Conservation (phyloP, 495 filamentous ascomycete genomes). For the Penicillium tannophilum region DNA sequence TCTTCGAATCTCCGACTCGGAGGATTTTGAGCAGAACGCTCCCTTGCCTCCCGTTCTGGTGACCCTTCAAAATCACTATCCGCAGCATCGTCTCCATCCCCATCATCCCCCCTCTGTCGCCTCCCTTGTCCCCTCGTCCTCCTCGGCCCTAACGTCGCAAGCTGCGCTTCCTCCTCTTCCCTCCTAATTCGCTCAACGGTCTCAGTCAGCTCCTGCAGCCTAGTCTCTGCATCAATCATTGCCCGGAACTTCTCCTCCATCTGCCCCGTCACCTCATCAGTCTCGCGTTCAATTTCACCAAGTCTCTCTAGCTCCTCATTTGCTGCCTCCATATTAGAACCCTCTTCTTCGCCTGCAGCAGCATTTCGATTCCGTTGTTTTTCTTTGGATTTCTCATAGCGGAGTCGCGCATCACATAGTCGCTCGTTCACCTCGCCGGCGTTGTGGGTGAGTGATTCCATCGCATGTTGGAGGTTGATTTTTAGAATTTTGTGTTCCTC, state of each 20-base stretch:
- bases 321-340: conserved; percentile 12
- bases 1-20: conserved; percentile 32
- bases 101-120: conserved; percentile 21
- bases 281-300: conserved; percentile 30
- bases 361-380: not conserved
- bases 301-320: conserved; percentile 30
- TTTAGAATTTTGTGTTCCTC: conserved; percentile 35
- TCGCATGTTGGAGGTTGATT: conserved; percentile 38
- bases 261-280: conserved; percentile 35
- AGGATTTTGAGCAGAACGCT: conserved; percentile 26
- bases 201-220: conserved; percentile 34
- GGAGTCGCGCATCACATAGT: conserved; percentile 34
- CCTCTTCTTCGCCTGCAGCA: conserved; percentile 13
- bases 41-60: conserved; percentile 22
- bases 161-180: conserved; percentile 25
- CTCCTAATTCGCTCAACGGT: conserved; percentile 34
- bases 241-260: conserved; percentile 43
- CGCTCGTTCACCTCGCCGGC: conserved; percentile 53
- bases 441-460: conserved; percentile 41
- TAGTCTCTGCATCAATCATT: conserved; percentile 42
- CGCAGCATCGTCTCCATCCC: conserved; percentile 24
- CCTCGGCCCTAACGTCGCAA: conserved; percentile 12
- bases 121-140: conserved; percentile 30
- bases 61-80: conserved; percentile 34
- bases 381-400: conserved; percentile 35